Evolutionary conservation across 495 filamentous ascomycete species (phyloP).

Genomic region (Terfezia boudieri): DNA sequence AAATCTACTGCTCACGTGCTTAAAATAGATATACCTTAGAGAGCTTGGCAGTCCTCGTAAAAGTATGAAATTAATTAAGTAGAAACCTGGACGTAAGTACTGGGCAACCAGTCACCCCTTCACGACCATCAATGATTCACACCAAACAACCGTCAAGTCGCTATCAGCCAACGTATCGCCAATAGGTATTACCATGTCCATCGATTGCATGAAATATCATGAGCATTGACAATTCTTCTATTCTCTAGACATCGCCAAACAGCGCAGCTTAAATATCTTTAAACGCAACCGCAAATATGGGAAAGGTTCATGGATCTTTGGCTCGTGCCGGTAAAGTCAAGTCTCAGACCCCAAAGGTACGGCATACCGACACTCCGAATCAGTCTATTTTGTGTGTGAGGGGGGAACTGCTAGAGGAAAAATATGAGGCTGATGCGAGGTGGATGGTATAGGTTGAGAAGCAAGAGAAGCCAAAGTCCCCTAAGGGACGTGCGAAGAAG

Average conservation of each 20-base stretch:
- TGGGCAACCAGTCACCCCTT: no score
- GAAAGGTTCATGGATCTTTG: constrained; percentile 79
- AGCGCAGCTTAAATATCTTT: constrained; percentile 4
- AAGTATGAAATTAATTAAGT: no score
- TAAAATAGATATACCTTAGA: no score
- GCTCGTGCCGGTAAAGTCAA: constrained; percentile 96
- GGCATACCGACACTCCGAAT: constrained; percentile 6
- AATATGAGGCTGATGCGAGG: not conserved
- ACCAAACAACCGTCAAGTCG: not conserved
- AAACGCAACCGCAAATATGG: constrained; percentile 40
- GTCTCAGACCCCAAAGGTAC: constrained; percentile 77
- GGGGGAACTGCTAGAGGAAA: not conserved
- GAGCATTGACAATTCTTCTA: no score
- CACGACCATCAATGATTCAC: no score
- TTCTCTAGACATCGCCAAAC: no score
- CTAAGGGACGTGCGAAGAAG: constrained; percentile 98
- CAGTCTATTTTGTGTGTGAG: not conserved
- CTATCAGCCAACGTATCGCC: not conserved
- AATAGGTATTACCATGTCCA: no score
- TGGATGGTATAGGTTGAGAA: constrained; percentile 43
- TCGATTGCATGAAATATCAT: no score
- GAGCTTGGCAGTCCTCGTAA: no score
- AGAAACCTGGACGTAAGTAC: no score
- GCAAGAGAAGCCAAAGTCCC: constrained; percentile 78
- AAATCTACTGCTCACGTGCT: no score